Evolutionary conservation across 78 protist genomes (phyloP), one percentile per base, ranked within the genome.

Genomic region (Dictyostelium brefeldianum): DNA sequence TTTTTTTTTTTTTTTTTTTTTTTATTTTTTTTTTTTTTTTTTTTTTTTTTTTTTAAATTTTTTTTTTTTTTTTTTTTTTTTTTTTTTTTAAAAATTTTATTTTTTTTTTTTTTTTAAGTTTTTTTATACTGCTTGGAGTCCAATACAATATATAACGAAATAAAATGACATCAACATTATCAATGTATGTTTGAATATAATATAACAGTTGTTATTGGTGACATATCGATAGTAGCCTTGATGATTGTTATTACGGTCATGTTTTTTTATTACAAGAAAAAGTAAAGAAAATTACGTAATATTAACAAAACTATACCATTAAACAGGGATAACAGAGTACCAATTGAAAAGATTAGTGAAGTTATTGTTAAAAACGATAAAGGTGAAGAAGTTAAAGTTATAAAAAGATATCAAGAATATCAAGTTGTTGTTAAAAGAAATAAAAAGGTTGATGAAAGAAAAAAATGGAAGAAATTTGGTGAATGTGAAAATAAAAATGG

Each of bases 311-410:
- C 70, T n/a, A 62, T 3, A 17, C 22, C 29, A 8, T 18, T 25
- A 43, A 31, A 67, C 4, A 65, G 89, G 78, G 77, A 71, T 41
- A 67, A 22, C 36, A 65, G 73, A 73, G 91, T 65, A 47, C 78
- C 82, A 54, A 48, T 57, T 27, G 92, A 87, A 77, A 87, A 87
- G n/a, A 74, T 78, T 29, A 57, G 15, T 27, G 92, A 87, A 47
- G 57, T 77, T 50, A 75, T 87, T 11, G 92, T 87, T 8, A 87
- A 87, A 56, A 77, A 87, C 77, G 92, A 87, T 15, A 87, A 87
- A 80, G 92, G 92, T 48, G 92, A 74, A 77, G 92, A 87, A 25
- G 83, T 87, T 64, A 87, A 64, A 77, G 67, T 87, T 54, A 87
- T 64, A 5, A 87, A 74, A 65, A 74, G 83, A 62, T 87, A 51